Conservation (phyloP, 768 basidiomycete species). For the Daedalea quercina region DNA sequence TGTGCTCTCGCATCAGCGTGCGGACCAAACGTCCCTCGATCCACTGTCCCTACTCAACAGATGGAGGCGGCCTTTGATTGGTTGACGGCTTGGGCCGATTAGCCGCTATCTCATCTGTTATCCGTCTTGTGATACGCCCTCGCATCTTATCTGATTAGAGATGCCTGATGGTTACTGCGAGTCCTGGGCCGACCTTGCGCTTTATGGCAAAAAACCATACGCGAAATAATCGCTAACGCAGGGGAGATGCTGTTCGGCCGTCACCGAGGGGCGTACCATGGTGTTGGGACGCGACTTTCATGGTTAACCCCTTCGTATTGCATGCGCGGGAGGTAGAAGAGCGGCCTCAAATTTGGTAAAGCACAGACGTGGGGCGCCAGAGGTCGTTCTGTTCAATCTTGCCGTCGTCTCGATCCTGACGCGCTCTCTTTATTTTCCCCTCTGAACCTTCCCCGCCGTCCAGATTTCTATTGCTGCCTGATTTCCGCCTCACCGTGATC, state of each 20-base stretch:
- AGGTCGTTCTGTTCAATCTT: not conserved
- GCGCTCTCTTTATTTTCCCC: not conserved
- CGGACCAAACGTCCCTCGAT: too few relatives aligned
- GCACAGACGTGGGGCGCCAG: not conserved
- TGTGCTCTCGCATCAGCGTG: too few relatives aligned
- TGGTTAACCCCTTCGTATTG: not conserved
- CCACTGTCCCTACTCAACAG: too few relatives aligned
- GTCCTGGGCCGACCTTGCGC: not conserved
- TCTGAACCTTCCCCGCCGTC: not conserved
- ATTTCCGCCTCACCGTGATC: conserved; percentile 3
- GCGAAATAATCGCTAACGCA: not conserved
- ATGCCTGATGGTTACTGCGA: conserved; percentile 5
- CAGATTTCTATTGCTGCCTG: conserved; percentile 1
- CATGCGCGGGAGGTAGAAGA: not conserved
- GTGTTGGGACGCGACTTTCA: conserved; percentile 4
- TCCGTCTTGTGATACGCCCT: not conserved
- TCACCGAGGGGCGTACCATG: not conserved
- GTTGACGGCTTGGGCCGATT: not conserved
- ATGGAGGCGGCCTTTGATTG: not conserved
- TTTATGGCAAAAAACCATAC: not conserved
- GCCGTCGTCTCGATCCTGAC: not conserved
- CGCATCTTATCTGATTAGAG: conserved; percentile 32
- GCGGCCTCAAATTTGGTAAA: not conserved
- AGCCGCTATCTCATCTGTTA: not conserved
- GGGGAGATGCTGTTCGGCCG: not conserved